phyloP scores from a whole-genome alignment of 177 flowering plant species.

The Telopea speciosissima region DNA sequence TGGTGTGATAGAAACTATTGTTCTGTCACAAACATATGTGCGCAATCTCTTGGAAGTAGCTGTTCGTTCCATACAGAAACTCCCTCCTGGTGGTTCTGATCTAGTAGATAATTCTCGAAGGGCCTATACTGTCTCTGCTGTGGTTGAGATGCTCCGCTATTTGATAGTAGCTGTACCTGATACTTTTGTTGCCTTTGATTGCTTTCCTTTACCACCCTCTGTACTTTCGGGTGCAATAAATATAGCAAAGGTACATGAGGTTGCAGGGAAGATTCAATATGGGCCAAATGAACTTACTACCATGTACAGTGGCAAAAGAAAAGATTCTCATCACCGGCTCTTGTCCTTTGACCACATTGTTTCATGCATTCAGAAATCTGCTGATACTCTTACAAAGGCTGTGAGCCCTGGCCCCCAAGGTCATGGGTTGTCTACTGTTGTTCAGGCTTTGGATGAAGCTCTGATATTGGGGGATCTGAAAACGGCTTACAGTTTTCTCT shows the following conservation, averaged over 20 bases:
- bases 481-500: slow-evolving; percentile 58
- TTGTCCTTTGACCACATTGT: slow-evolving; percentile 51
- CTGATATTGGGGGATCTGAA: slow-evolving; percentile 63
- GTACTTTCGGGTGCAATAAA: slow-evolving; percentile 42
- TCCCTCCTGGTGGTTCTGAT: slow-evolving; percentile 64
- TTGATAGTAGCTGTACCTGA: slow-evolving; percentile 85
- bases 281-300: slow-evolving; percentile 30
- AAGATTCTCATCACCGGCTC: slow-evolving; percentile 38
- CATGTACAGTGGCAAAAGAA: slow-evolving; percentile 32
- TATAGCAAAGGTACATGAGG: slow-evolving; percentile 41
- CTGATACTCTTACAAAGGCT: slow-evolving; percentile 62
- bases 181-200: slow-evolving; percentile 93
- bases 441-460: slow-evolving; percentile 75
- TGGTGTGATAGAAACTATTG: slow-evolving; percentile 62
- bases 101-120: slow-evolving; percentile 64
- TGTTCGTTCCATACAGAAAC: slow-evolving; percentile 60
- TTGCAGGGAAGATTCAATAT: slow-evolving; percentile 32
- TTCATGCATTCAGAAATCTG: slow-evolving; percentile 68
- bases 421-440: slow-evolving; percentile 66
- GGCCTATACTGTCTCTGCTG: slow-evolving; percentile 57
- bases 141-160: slow-evolving; percentile 87
- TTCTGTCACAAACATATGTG: slow-evolving; percentile 74
- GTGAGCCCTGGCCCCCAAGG: slow-evolving; percentile 58
- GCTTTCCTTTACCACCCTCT: slow-evolving; percentile 76
- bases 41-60: slow-evolving; percentile 70